Evolutionary conservation across 1,284 basidiomycete species (phyloP), one percentile per base, ranked within the genome.

Genomic region (Moniliophthora roreri): DNA sequence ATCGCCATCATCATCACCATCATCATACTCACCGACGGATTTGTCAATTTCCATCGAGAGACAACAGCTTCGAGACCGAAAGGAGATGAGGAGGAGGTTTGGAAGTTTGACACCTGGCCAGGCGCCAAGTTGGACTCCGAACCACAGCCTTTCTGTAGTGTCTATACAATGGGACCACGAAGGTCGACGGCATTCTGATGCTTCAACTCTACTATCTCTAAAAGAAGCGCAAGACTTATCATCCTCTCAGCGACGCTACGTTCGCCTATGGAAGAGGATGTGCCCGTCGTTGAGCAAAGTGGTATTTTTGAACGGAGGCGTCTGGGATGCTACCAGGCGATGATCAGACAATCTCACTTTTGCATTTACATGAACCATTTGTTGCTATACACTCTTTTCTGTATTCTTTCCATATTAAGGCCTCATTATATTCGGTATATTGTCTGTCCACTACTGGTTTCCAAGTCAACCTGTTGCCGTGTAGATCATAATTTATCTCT

Each of bases 31-130:
- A 16, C 39, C 39, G 16, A 18, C 39, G 16, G 16, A 18, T 9
- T 5, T 40, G 2, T 9, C 39, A 5, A 21, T 40, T 32, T 46
- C 26, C 23, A 1, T 18, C 13, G 44, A 46, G 24, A 46, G 24
- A 15, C 44, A 46, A n/a, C 26, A 46, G 18, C 21, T 46, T n/a
- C 23, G 26, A 24, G 44, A 46, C 28, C 44, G 44, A 26, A 46
- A 46, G 24, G 28, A 16, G 44, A 46, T 46, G 44, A 46, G 44
- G 18, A 23, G 44, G 15, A 13, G 24, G 4, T 3, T 18, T 10
- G 44, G 44, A 11, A 46, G 44, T 32, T 9, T n/a, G 13, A 32
- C 24, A 46, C 3, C 21, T n/a, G 18, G 28, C 6, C 24, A 28
- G 28, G 13, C 28, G 24, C 15, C 16, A 10, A 15, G 16, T 18